phyloP scores from a whole-genome alignment of 2,329 filamentous ascomycete species.

The Alternaria hordeiaustralica region DNA sequence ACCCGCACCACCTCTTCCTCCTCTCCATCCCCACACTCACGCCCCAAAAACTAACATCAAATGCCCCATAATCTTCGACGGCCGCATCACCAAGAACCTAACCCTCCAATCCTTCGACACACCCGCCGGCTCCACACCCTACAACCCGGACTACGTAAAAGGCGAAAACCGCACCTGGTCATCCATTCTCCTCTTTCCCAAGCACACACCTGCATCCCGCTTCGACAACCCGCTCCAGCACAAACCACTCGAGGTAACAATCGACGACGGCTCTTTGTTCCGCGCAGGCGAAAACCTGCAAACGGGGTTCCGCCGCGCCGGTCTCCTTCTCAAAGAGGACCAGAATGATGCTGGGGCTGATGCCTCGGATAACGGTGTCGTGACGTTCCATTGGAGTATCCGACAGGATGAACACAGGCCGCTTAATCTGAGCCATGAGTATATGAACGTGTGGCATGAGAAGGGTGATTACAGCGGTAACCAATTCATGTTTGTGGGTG shows the following conservation, averaged over 20 bases:
- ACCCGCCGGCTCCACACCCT: constrained; percentile 16
- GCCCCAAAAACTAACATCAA: constrained; percentile 5
- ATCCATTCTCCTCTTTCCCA: constrained; percentile 26
- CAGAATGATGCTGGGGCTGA: constrained; percentile 27
- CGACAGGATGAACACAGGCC: constrained; percentile 19
- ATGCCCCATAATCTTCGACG: constrained; percentile 42
- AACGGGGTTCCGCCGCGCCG: constrained; percentile 33
- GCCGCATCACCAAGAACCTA: constrained; percentile 28
- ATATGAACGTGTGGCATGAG: constrained; percentile 42
- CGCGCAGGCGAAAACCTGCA: constrained; percentile 24
- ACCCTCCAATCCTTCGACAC: constrained; percentile 29
- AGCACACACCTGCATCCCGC: constrained; percentile 14
- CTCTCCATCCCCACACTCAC: not conserved
- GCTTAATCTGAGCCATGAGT: constrained; percentile 38
- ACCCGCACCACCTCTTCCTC: not conserved
- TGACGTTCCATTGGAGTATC: constrained; percentile 39
- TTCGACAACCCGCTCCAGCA: constrained; percentile 22
- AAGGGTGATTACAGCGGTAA: constrained; percentile 33
- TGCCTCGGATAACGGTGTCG: constrained; percentile 26
- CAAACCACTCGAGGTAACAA: constrained; percentile 33
- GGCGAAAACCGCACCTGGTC: constrained; percentile 37
- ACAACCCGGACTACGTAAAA: constrained; percentile 31
- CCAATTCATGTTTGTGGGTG: constrained; percentile 32
- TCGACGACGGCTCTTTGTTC: constrained; percentile 32
- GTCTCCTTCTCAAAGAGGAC: constrained; percentile 29